Conservation (phyloP, 2,329 filamentous ascomycete species). For the Colletotrichum zoysiae region DNA sequence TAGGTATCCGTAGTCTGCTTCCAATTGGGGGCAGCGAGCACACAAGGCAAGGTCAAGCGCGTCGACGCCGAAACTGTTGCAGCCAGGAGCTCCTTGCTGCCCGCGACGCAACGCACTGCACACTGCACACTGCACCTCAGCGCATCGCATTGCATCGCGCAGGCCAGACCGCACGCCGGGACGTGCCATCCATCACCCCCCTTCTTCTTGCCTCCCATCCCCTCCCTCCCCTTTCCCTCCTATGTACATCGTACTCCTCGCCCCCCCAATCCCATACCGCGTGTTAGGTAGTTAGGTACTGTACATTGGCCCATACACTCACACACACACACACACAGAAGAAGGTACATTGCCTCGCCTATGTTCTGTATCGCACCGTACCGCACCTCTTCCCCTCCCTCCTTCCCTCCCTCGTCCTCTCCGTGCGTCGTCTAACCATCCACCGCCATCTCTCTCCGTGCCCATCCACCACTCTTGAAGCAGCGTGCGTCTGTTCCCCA, state of each 20-base stretch:
- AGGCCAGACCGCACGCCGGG: conserved; percentile 28
- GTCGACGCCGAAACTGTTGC: conserved; percentile 49
- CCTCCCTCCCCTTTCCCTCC: background rate
- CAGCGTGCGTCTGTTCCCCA: conserved; percentile 24
- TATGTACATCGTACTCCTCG: background rate
- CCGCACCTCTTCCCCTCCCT: background rate
- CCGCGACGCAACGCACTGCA: conserved; percentile 31
- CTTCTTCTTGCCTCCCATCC: conserved; percentile 2
- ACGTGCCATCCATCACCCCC: conserved; percentile 33
- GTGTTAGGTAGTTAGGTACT: background rate
- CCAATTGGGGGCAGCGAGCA: background rate
- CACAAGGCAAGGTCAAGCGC: conserved; percentile 20
- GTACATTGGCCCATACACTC: conserved; percentile 9
- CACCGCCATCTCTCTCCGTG: conserved; percentile 18
- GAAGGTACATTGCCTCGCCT: background rate
- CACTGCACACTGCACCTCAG: conserved; percentile 18
- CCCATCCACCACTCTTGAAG: conserved; percentile 19
- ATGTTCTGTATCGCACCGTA: background rate
- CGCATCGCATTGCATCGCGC: conserved; percentile 32
- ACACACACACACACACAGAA: background rate
- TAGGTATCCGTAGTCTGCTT: too few species aligned
- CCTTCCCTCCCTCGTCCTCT: background rate
- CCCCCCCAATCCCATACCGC: background rate
- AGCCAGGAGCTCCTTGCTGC: conserved; percentile 45
- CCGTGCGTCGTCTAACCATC: background rate